Base-by-base conservation (phyloP, 2,329 filamentous ascomycete genomes). In the Ophiostoma sp. region DNA sequence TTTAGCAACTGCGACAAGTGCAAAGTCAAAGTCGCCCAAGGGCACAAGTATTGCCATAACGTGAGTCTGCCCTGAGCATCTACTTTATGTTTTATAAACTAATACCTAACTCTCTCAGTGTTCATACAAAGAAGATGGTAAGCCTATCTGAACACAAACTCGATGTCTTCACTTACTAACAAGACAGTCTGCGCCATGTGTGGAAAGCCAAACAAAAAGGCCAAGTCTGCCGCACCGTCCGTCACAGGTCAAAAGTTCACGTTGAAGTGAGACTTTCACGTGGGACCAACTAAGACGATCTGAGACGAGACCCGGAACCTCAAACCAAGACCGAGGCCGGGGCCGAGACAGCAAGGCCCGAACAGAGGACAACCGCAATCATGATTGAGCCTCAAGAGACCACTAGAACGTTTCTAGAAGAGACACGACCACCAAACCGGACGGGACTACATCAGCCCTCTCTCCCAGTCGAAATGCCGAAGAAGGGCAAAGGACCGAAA, bases 1-100 rank as follows among this genome's bases (percentile, higher is more conserved):
- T 25, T 19, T 50, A 82, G 87, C 77, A 85, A 87, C 0, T 91
- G 89, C 77, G 84, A 85, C 9, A 85, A 84, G 52, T 91, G 89
- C 84, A 91, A 89, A 80, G 87, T 87, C 36, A 91, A 90, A 79
- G 85, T 89, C n/a, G 85, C 89, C 12, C 85, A 89, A 77, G 89
- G 89, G 15, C 85, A 86, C 78, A 87, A 87, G 66, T 88, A 83
- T 75, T 91, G 89, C 77, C 87, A 91, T 75, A 76, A 76, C 66
- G 76, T 75, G 28, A 66, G 75, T 57, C 15, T 15, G 19, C 22
- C n/a, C 6, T 2, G 8, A 42, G 11, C 12, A 17, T n/a, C n/a
- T n/a, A n/a, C n/a, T n/a, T n/a, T n/a, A n/a, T n/a, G n/a, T n/a
- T n/a, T n/a, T n/a, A n/a, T n/a, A n/a, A n/a, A n/a, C n/a, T n/a